These are phyloP conservation scores for Ramaria sp. DNA, from an alignment of 768 basidiomycete species.

Conservation along the genomic window DNA sequence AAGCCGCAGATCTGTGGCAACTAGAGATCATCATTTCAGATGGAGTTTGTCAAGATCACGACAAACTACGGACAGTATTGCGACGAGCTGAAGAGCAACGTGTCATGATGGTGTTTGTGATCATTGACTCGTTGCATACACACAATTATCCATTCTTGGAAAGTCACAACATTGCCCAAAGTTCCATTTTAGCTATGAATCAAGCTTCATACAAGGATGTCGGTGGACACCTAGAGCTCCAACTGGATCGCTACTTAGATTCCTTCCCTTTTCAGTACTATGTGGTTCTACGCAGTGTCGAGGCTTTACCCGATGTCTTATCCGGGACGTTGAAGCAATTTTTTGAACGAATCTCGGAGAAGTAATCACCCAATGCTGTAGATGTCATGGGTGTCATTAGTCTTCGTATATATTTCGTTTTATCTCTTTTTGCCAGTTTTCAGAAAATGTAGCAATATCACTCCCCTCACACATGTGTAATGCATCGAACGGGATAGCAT, in stretches of 20 bases:
- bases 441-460: constrained; percentile 62
- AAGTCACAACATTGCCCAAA: constrained; percentile 23
- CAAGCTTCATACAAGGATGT: constrained; percentile 80
- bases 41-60: constrained; percentile 97
- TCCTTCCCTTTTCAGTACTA: constrained; percentile 98
- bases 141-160: constrained; percentile 17
- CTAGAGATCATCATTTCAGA: constrained; percentile 97
- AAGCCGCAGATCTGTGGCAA: constrained; percentile 87
- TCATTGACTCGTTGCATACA: constrained; percentile 79
- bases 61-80: constrained; percentile 65
- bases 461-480: constrained; percentile 67
- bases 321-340: constrained; percentile 86
- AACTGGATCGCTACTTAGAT: constrained; percentile 83
- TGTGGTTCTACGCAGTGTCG: constrained; percentile 83
- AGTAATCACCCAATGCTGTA: constrained; percentile 16
- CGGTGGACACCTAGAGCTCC: constrained; percentile 68
- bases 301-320: constrained; percentile 84
- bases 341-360: constrained; percentile 73
- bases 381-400: not conserved
- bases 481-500: constrained; percentile 87
- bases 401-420: constrained; percentile 17
- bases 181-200: constrained; percentile 89
- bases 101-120: constrained; percentile 93
- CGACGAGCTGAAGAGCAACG: constrained; percentile 81
- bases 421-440: constrained; percentile 49